Evolutionary conservation across 345 rosid species (phyloP).

Genomic region (Hypericum androsaemum): DNA sequence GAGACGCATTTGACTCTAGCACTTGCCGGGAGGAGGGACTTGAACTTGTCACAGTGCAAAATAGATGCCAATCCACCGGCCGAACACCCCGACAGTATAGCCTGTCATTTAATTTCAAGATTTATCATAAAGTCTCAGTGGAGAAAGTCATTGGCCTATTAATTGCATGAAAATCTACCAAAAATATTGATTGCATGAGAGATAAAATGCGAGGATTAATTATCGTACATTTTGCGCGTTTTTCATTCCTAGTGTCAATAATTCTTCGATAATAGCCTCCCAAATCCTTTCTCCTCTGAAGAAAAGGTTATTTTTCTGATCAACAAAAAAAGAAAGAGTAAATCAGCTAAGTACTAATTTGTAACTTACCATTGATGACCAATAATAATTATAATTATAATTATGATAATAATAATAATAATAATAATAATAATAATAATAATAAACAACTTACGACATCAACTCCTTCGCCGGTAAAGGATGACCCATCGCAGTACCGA

Average conservation of each 20-base stretch:
- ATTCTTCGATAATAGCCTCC: too few species aligned
- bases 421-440: not conserved
- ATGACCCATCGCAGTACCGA: conserved; percentile 88
- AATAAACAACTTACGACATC: conserved; percentile 39
- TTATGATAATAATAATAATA: not conserved
- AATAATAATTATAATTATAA: not conserved
- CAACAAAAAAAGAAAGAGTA: too few species aligned
- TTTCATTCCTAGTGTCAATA: too few species aligned
- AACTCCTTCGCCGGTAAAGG: conserved; percentile 86
- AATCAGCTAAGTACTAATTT: too few species aligned
- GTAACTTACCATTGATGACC: too few species aligned
- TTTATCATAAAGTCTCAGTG: conserved; percentile 18
- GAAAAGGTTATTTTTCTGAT: too few species aligned
- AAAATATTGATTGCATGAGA: too few species aligned
- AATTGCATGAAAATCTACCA: too few species aligned
- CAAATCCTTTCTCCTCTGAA: too few species aligned
- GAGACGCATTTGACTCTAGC: conserved; percentile 81
- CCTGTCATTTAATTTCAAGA: conserved; percentile 28
- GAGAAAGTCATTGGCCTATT: not conserved
- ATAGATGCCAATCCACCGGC: conserved; percentile 92
- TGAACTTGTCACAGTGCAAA: conserved; percentile 81
- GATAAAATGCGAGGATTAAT: too few species aligned
- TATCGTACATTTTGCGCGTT: too few species aligned
- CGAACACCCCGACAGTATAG: conserved; percentile 86
- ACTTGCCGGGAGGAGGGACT: conserved; percentile 48